Conservation (phyloP, 2,329 filamentous ascomycete genomes). For the Diaporthe citrichinensis region DNA sequence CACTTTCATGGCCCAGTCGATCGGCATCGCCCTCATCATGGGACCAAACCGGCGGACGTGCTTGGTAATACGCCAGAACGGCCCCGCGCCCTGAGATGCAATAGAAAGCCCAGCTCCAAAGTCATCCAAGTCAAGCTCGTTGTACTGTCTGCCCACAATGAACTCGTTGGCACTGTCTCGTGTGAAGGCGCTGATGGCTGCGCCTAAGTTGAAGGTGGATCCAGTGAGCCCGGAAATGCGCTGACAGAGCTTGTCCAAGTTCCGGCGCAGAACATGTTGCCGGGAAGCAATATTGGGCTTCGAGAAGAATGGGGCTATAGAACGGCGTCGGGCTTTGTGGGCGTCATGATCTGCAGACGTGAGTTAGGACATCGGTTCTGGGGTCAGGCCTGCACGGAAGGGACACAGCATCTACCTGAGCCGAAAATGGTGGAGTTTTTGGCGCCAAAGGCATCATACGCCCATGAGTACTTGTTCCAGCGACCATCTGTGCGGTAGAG, state of each 20-base stretch:
- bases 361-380: not conserved
- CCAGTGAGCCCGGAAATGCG: constrained; percentile 20
- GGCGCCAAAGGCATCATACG: constrained; percentile 28
- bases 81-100: constrained; percentile 36
- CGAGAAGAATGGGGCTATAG: constrained; percentile 27
- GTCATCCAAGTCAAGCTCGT: constrained; percentile 39
- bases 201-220: constrained; percentile 39
- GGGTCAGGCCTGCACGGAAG: not conserved
- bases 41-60: constrained; percentile 44
- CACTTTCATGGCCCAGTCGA: constrained; percentile 34
- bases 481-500: constrained; percentile 39
- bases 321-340: constrained; percentile 32
- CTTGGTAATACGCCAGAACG: constrained; percentile 43
- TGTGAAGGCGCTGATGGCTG: constrained; percentile 41
- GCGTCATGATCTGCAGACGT: constrained; percentile 23
- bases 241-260: constrained; percentile 36
- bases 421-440: constrained; percentile 27
- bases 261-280: constrained; percentile 19
- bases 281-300: constrained; percentile 20
- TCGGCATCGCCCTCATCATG: constrained; percentile 38
- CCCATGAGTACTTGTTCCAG: constrained; percentile 39
- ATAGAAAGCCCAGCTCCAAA: constrained; percentile 38
- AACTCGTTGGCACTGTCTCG: constrained; percentile 43
- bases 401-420: constrained; percentile 3
- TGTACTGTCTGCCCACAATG: constrained; percentile 39